Conservation (phyloP, 176 grass and related monocot genomes). For the Thinopyrum elongatum region DNA sequence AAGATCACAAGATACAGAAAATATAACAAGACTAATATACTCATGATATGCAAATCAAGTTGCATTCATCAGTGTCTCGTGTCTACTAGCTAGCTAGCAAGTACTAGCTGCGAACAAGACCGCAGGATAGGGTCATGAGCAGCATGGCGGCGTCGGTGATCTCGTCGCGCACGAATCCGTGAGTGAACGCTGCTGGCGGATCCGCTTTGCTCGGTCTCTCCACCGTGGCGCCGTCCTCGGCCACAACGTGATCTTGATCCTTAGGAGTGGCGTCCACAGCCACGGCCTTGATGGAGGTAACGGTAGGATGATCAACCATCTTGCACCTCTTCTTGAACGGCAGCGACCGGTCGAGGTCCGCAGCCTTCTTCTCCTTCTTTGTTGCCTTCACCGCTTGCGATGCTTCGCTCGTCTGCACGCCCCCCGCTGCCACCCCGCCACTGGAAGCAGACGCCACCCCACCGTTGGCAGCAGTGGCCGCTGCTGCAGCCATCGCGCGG, state of each 20-base stretch:
- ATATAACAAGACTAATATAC: background rate
- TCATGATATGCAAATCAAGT: conserved; percentile 12
- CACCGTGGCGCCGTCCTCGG: background rate
- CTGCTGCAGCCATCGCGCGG: conserved; percentile 54
- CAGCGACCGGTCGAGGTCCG: conserved; percentile 53
- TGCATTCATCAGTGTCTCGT: conserved; percentile 16
- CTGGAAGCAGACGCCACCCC: conserved; percentile 7
- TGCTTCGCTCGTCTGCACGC: background rate
- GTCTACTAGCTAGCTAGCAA: background rate
- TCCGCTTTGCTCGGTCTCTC: conserved; percentile 21
- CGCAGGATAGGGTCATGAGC: conserved; percentile 90
- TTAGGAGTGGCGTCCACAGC: background rate
- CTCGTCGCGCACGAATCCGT: conserved; percentile 54
- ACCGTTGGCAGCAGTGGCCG: background rate
- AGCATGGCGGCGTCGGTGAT: conserved; percentile 81
- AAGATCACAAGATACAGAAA: conserved; percentile 24
- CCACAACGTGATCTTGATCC: conserved; percentile 25
- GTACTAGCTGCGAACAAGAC: conserved; percentile 51
- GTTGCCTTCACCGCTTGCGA: conserved; percentile 22
- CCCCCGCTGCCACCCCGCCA: background rate
- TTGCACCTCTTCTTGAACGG: conserved; percentile 99
- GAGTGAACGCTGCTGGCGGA: background rate
- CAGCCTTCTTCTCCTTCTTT: conserved; percentile 64
- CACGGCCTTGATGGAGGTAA: background rate
- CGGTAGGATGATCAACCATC: conserved; percentile 35